phyloP scores from a whole-genome alignment of 2,329 filamentous ascomycete species.

The Conoideocrella luteorostrata region DNA sequence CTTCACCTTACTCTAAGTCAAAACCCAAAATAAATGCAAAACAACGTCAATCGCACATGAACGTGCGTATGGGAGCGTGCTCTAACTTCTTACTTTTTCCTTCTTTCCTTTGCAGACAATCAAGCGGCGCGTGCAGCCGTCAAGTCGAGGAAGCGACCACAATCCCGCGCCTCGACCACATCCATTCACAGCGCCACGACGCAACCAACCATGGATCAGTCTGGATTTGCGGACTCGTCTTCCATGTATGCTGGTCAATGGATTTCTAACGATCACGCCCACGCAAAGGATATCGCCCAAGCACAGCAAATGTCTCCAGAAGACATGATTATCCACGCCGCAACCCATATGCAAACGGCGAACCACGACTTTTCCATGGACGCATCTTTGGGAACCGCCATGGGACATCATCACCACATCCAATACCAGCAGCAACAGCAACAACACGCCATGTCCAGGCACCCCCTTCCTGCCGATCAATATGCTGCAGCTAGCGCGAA shows the following conservation, averaged over 20 bases:
- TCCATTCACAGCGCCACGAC: constrained; percentile 49
- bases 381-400: constrained; percentile 35
- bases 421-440: constrained; percentile 27
- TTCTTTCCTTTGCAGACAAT: constrained; percentile 18
- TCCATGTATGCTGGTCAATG: constrained; percentile 45
- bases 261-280: constrained; percentile 38
- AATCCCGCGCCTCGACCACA: constrained; percentile 50
- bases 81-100: constrained; percentile 4
- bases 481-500: constrained; percentile 42
- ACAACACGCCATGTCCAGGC: constrained; percentile 35
- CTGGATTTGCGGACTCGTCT: constrained; percentile 34
- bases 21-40: constrained; percentile 6
- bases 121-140: constrained; percentile 23
- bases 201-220: constrained; percentile 45
- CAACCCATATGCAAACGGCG: constrained; percentile 47
- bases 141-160: constrained; percentile 43
- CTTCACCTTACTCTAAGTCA: constrained; percentile 7
- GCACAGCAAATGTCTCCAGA: constrained; percentile 47
- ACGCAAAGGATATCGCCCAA: constrained; percentile 36
- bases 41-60: constrained; percentile 2
- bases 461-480: constrained; percentile 48
- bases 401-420: constrained; percentile 31
- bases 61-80: constrained; percentile 7
- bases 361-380: constrained; percentile 46
- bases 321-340: constrained; percentile 53